Evolutionary conservation across 2,329 filamentous ascomycete genomes (phyloP), one percentile per base, ranked within the genome.

Genomic region (Diaporthe australafricana): DNA sequence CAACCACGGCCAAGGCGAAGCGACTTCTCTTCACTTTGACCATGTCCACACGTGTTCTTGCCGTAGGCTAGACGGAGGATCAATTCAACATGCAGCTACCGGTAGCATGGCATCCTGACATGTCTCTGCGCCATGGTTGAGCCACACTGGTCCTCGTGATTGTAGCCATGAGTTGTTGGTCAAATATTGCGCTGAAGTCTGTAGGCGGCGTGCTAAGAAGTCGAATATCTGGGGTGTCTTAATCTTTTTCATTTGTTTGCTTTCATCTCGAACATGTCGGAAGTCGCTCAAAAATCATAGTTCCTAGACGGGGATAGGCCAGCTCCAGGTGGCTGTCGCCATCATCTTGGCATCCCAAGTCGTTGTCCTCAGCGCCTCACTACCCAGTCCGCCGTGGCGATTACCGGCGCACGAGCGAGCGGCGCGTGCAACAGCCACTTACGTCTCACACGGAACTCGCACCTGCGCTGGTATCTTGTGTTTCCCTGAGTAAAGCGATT

Each of bases 281-380:
- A 12, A 25, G 60, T 14, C 60, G 60, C 45, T 65, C 60, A 50
- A 65, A 55, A 65, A 38, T 48, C 27, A 48, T 17, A 63, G 42
- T 17, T 7, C 20, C 17, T 50, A 27, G 30, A 12, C 9, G n/a
- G n/a, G n/a, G n/a, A 35, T 5, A 35, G 32, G 32, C 32, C 32
- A 9, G 32, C 32, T 35, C 57, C 42, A 20, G n/a, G 53, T 57
- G 32, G 25, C 12, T 40, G 32, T 38, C 27, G n/a, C 32, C 20
- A 32, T n/a, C 6, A 40, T 50, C 45, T 25, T 50, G 7, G 30
- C 20, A 50, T 6, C n/a, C 30, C 20, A 30, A 4, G 20, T 35
- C 5, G 32, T 22, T 17, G n/a, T n/a, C 14, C 11, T 27, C 14
- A 25, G 42, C 20, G 42, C 11, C 57, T 35, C 40, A 17, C 14